phyloP scores from a whole-genome alignment of 768 basidiomycete genomes.

The Mrakia blollopis region DNA sequence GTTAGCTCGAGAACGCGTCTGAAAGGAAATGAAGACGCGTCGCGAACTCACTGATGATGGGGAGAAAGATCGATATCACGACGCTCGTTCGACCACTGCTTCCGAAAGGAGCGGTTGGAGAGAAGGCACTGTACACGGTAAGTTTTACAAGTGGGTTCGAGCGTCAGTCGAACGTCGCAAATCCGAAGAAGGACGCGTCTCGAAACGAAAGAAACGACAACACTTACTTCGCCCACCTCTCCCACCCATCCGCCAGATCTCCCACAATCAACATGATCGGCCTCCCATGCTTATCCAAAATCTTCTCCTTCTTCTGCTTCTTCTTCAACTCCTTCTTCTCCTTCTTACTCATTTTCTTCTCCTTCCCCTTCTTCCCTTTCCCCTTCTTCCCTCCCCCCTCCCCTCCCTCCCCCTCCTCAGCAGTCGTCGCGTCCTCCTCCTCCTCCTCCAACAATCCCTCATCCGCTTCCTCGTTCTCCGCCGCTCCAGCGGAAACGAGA shows the following conservation, averaged over 20 bases:
- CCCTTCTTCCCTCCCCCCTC: not conserved
- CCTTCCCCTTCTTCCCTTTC: not conserved
- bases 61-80: conserved; percentile 18
- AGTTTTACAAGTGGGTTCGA: too few relatives aligned
- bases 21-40: conserved; percentile 36
- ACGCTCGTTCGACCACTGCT: not conserved
- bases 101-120: conserved; percentile 47
- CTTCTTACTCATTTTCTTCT: conserved; percentile 12
- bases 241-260: conserved; percentile 48
- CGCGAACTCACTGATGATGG: conserved; percentile 24
- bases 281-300: conserved; percentile 42
- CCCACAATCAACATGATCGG: conserved; percentile 45
- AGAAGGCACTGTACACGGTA: conserved; percentile 42
- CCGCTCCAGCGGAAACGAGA: not conserved
- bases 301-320: conserved; percentile 41
- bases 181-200: not conserved
- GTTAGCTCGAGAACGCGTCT: conserved; percentile 40
- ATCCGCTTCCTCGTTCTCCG: conserved; percentile 28
- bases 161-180: not conserved
- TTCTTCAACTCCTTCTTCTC: conserved; percentile 35
- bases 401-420: not conserved
- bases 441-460: conserved; percentile 39
- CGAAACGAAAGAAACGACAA: not conserved
- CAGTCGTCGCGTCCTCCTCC: conserved; percentile 34
- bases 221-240: conserved; percentile 45